A percentile compares a stretch with the other conserved stretches of the same genome.
Evolutionary conservation across 208 protist species (phyloP).

Genomic region (Crithidia thermophila): DNA sequence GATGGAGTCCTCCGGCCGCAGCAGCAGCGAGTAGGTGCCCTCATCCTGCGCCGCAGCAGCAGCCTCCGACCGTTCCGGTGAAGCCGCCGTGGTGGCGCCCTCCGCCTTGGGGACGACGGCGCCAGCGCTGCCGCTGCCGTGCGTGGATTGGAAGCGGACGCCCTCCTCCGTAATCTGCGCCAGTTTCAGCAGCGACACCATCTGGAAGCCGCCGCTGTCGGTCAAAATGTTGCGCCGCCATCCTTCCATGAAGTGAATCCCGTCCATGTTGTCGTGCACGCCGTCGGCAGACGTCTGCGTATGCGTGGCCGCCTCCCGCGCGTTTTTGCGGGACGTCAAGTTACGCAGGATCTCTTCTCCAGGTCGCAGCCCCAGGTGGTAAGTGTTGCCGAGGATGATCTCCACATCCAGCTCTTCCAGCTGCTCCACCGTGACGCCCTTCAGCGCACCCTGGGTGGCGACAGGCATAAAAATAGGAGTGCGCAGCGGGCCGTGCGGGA

Average conservation of each 20-base stretch:
- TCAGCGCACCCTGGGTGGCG: conserved; percentile 97
- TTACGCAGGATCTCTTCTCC: conserved; percentile 87
- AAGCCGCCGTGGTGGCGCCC: conserved; percentile 1
- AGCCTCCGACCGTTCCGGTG: conserved; percentile 4
- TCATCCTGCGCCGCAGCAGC: conserved; percentile 11
- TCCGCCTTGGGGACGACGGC: conserved; percentile 14
- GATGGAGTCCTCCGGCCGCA: conserved; percentile 98
- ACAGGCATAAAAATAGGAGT: conserved; percentile 99
- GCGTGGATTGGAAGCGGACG: conserved; percentile 98
- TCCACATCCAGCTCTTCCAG: conserved; percentile 94
- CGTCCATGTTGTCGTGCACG: conserved; percentile 92
- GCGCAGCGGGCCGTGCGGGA: conserved; percentile 89
- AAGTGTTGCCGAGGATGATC: conserved; percentile 99
- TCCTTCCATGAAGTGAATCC: conserved; percentile 97
- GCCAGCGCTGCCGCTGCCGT: conserved; percentile 79
- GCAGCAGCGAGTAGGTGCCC: conserved; percentile 84
- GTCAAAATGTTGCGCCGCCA: conserved; percentile 97
- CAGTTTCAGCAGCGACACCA: conserved; percentile 98
- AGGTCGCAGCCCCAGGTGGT: conserved; percentile 96
- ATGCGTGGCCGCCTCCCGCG: conserved; percentile 20
- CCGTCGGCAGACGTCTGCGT: conserved; percentile 21
- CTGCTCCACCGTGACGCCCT: conserved; percentile 95
- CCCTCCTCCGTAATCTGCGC: conserved; percentile 98
- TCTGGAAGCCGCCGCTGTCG: conserved; percentile 98
- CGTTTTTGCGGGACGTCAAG: conserved; percentile 73